Base-by-base conservation (phyloP, 2,329 filamentous ascomycete species). In the Pseudopithomyces chartarum region DNA sequence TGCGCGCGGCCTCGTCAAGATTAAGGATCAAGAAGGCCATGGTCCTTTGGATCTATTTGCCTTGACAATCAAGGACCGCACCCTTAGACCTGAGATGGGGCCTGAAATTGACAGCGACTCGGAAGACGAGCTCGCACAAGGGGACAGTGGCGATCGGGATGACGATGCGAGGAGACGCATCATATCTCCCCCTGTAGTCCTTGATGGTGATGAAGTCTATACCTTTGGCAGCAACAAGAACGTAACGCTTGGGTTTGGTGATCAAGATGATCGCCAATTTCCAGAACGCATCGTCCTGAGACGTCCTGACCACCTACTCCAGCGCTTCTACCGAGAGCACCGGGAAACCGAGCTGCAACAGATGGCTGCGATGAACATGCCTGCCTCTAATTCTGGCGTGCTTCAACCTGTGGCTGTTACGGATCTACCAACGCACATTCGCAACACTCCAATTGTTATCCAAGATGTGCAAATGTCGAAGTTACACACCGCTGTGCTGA, bases 161-260 rank as follows among this genome's bases (percentile, higher is more conserved):
- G 72, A 74, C 26, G 70, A 70, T 26, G 51, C 53, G 51, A 66
- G 60, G 22, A 69, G 56, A 54, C 65, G 55, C 32, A 26, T 67
- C 17, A 67, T 75, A 22, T 69, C 66, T 39, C 74, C 67, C 5
- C 62, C 67, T 39, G 58, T 66, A 42, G 62, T 77, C 51, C 68
- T 88, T 23, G 74, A 80, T 20, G 94, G 92, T 8, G 91, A 97
- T 67, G 95, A 99, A 70, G 80, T 97, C 0, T 98, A 92, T 68
- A 89, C 92, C 1, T 97, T 98, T 76, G 95, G 95, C 48, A 98
- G 93, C 76, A 99, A 97, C 77, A 96, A 95, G 70, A 99, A 99
- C 65, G 78, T 96, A 10, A 95, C 91, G 0, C 84, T 99, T 20
- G 95, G 95, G 1, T 89, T 98, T 58, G 93, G 93, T n/a, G 93